Evolutionary conservation across 2,329 filamentous ascomycete species (phyloP).

Genomic region (Trichophyton equinum): DNA sequence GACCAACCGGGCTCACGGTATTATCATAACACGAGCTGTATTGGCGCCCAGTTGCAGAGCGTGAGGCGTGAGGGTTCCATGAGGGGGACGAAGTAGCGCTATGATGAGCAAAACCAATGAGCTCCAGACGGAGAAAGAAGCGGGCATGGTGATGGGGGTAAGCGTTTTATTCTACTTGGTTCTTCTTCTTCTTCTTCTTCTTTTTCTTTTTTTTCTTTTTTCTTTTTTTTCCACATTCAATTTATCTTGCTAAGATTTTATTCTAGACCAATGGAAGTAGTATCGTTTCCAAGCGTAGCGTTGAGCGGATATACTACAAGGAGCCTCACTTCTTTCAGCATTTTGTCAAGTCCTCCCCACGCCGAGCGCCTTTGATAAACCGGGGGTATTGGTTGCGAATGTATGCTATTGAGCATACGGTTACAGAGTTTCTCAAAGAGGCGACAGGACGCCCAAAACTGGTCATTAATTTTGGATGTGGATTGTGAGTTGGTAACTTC

Average conservation of each 20-base stretch:
- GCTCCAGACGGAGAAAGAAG: constrained; percentile 30
- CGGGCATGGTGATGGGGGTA: constrained; percentile 44
- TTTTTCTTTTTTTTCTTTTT: too few species aligned
- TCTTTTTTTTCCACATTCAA: too few species aligned
- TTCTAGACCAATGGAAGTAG: constrained; percentile 73
- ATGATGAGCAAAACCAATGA: neutral
- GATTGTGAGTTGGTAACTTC: constrained; percentile 54
- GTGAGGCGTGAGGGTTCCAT: neutral
- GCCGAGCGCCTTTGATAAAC: constrained; percentile 79
- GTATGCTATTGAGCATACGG: constrained; percentile 63
- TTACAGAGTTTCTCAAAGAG: constrained; percentile 58
- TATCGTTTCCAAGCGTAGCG: constrained; percentile 82
- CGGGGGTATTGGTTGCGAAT: constrained; percentile 79
- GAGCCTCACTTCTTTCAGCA: constrained; percentile 76
- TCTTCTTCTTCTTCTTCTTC: neutral
- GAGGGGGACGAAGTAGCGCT: neutral
- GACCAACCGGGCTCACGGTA: neutral
- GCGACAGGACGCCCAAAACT: constrained; percentile 50
- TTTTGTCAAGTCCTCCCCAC: constrained; percentile 73
- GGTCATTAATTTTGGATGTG: constrained; percentile 75
- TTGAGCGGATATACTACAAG: constrained; percentile 76
- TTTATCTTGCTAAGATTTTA: constrained; percentile 1
- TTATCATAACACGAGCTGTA: too few species aligned
- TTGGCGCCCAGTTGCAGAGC: too few species aligned
- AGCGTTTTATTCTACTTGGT: constrained; percentile 16